A percentile compares a stretch with the other conserved stretches of the same genome.
These are phyloP conservation scores for Talaromyces islandicus DNA, from an alignment of 2,329 filamentous ascomycete genomes.

Conservation along the genomic window DNA sequence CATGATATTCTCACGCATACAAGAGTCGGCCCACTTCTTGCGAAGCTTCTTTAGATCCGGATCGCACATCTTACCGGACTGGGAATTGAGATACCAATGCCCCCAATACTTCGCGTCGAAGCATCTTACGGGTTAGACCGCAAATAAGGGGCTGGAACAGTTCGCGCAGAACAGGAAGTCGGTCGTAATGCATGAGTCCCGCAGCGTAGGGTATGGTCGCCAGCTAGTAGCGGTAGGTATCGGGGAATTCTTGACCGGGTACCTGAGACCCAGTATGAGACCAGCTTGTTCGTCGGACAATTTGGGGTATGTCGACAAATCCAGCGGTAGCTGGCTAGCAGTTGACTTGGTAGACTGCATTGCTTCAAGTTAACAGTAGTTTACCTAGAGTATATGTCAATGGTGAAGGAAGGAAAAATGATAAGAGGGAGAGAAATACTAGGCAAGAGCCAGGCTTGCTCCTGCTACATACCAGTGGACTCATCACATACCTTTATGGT, in stretches of 20 bases:
- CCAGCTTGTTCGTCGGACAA: slow-evolving; percentile 8
- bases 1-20: slow-evolving; percentile 39
- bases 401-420: no score
- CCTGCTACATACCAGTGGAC: no score
- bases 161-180: slow-evolving; percentile 27
- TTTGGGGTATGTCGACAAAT: slow-evolving; percentile 14
- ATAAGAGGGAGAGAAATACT: no score
- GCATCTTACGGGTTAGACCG: slow-evolving; percentile 36
- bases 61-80: slow-evolving; percentile 27
- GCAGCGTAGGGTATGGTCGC: slow-evolving; percentile 37
- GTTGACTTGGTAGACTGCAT: no score
- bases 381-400: no score
- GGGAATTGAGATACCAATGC: slow-evolving; percentile 38
- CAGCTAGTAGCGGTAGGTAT: slow-evolving; percentile 32
- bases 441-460: no score
- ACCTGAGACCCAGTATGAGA: slow-evolving; percentile 20
- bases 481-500: no score
- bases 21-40: slow-evolving; percentile 38
- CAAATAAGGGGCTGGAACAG: slow-evolving; percentile 30
- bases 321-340: slow-evolving; percentile 3
- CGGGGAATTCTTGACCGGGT: slow-evolving; percentile 30
- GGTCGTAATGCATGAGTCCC: slow-evolving; percentile 34
- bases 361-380: no score
- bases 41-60: slow-evolving; percentile 34
- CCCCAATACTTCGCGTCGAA: slow-evolving; percentile 38